Conservation (phyloP, 768 basidiomycete species). For the Lactarius tabidus region DNA sequence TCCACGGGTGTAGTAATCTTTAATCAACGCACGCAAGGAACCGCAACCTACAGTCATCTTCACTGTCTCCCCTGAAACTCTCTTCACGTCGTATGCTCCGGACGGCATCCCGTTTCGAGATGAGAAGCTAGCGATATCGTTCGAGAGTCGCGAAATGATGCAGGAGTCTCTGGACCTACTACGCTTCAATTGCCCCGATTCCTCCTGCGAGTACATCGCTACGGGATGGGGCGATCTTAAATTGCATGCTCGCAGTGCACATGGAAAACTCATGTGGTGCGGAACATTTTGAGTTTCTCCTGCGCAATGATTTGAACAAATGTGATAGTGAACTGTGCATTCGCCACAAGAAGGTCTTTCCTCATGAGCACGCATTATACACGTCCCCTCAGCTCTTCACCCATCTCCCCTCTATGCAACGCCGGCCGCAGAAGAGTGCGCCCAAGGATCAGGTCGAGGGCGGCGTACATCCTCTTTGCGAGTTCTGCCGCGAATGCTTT, state of each 20-base stretch:
- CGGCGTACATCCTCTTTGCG: conserved; percentile 73
- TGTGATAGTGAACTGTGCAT: conserved; percentile 75
- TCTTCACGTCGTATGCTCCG: conserved; percentile 55
- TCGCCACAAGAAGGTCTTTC: conserved; percentile 86
- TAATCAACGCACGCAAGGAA: conserved; percentile 42
- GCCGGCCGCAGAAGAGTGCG: conserved; percentile 36
- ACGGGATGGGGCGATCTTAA: conserved; percentile 89
- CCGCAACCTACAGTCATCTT: conserved; percentile 73
- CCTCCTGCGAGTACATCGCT: conserved; percentile 77
- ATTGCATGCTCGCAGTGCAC: conserved; percentile 71
- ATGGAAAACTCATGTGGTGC: conserved; percentile 80
- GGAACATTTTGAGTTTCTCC: conserved; percentile 28
- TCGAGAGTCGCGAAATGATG: conserved; percentile 93
- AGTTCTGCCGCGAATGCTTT: conserved; percentile 90
- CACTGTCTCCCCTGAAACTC: conserved; percentile 58
- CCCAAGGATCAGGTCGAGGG: conserved; percentile 61
- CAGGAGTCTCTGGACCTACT: conserved; percentile 88
- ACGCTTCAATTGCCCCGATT: conserved; percentile 90
- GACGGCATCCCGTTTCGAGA: conserved; percentile 63
- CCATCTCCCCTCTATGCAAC: conserved; percentile 73
- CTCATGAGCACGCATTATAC: conserved; percentile 91
- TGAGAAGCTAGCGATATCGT: conserved; percentile 68
- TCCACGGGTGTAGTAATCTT: neutral
- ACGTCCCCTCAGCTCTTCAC: conserved; percentile 54
- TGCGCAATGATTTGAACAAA: neutral